phyloP scores from a whole-genome alignment of 306 rosid genomes.

The Sicyos edulis region DNA sequence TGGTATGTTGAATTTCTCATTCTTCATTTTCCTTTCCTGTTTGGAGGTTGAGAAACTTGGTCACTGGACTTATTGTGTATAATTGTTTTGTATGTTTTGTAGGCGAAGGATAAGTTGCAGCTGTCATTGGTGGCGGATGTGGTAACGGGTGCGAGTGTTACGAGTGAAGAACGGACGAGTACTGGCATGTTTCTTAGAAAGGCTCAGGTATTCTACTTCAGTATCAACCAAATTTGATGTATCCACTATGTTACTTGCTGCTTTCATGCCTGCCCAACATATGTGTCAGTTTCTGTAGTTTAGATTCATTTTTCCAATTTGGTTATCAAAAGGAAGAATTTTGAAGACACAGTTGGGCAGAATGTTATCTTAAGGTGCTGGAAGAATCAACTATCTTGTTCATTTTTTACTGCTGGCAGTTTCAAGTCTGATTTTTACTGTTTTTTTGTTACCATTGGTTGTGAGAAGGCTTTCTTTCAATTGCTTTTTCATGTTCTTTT shows the following conservation, averaged over 20 bases:
- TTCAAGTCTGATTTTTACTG: background rate
- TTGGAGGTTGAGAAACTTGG: background rate
- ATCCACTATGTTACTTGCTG: background rate
- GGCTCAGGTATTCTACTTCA: slow-evolving; percentile 47
- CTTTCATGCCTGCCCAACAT: background rate
- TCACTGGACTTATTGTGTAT: background rate
- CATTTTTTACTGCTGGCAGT: background rate
- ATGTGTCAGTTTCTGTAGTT: background rate
- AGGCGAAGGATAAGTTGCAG: slow-evolving; percentile 86
- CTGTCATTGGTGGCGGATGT: slow-evolving; percentile 88
- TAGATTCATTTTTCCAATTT: background rate
- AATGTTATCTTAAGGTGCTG: background rate
- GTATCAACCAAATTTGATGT: background rate
- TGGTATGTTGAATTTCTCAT: slow-evolving; percentile 34
- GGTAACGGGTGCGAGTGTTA: slow-evolving; percentile 70
- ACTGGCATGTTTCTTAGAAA: slow-evolving; percentile 87
- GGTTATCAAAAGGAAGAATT: background rate
- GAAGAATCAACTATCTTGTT: slow-evolving; percentile 2
- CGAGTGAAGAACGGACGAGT: slow-evolving; percentile 84
- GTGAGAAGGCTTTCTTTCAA: background rate
- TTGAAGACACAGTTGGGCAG: background rate
- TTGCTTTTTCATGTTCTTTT: background rate
- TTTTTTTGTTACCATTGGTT: background rate
- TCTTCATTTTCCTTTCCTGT: background rate
- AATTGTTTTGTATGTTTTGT: background rate